These are phyloP conservation scores for Clausena lansium DNA, from an alignment of 345 rosid species.

Conservation along the genomic window DNA sequence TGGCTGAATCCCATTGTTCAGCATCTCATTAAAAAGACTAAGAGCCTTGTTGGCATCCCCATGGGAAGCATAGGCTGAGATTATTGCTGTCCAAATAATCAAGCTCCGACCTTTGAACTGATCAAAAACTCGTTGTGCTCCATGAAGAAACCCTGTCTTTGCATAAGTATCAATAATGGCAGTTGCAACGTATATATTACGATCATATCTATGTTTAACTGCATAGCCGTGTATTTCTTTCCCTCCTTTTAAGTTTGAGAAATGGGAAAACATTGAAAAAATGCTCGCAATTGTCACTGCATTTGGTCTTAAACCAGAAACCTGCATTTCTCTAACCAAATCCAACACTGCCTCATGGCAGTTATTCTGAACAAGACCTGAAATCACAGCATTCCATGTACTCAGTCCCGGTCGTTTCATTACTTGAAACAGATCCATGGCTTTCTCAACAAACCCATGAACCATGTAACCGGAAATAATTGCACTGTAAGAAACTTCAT, in stretches of 20 bases:
- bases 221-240: conserved; percentile 76
- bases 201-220: conserved; percentile 45
- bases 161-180: conserved; percentile 72
- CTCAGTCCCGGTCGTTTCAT: conserved; percentile 48
- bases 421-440: conserved; percentile 48
- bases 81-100: conserved; percentile 84
- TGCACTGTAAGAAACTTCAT: conserved; percentile 63
- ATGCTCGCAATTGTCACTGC: conserved; percentile 62
- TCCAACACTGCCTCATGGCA: conserved; percentile 41
- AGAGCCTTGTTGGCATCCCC: conserved; percentile 63
- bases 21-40: conserved; percentile 57
- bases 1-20: conserved; percentile 46
- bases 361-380: conserved; percentile 80
- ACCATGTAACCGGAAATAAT: conserved; percentile 67
- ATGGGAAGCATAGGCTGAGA: conserved; percentile 71
- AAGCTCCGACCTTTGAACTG: conserved; percentile 51
- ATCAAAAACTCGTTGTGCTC: conserved; percentile 61
- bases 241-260: conserved; percentile 64
- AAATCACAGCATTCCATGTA: conserved; percentile 75
- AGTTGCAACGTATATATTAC: conserved; percentile 60
- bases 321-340: conserved; percentile 60
- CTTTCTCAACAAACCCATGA: conserved; percentile 67
- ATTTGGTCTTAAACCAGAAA: conserved; percentile 53
- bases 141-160: conserved; percentile 59
- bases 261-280: conserved; percentile 55